Evolutionary conservation across 2,329 filamentous ascomycete genomes (phyloP), one percentile per base, ranked within the genome.

Genomic region (Fusarium protoensiforme): DNA sequence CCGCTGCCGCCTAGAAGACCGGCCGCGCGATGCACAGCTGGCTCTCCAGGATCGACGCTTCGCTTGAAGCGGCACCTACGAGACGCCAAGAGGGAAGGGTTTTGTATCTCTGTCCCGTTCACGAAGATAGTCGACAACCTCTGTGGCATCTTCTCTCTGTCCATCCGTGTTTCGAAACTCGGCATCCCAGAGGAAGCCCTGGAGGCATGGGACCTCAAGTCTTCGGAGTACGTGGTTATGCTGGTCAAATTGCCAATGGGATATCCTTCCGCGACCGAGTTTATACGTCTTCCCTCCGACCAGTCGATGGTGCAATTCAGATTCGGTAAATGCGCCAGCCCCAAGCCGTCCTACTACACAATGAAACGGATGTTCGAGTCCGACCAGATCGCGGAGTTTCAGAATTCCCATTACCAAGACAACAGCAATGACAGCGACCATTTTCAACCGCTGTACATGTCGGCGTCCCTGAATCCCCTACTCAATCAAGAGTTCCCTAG

Each of bases 181-280:
- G 91, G 89, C 1, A 89, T 98, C 14, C 92, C 93, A 0, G 87
- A 92, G 39, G 93, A 95, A 77, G 91, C 91, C 1, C 88, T 94
- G 81, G 87, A 92, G 77, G 93, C 94, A 2, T 98, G 95, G 95
- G 88, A 92, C 68, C 80, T 98, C 13, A 82, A 88, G 16, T 82
- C 86, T 0, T 81, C 85, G 0, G 92, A 95, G 36, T 95, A 96
- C 77, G 81, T 97, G 41, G 88, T 96, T 6, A 85, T 97, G 6
- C 84, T 98, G 24, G 87, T 96, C 48, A 88, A 88, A 38, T 93
- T 93, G 72, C 83, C 86, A 0, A 80, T 81, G n/a, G 86, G 84
- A 0, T 97, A 97, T 80, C 86, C 85, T 35, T 83, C 84, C 4
- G 83, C 93, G 57, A 87, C 92, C 18, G 79, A 88, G 0, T 79